Evolutionary conservation across 192 early-diverging fungal genomes (phyloP).

Genomic region (Gaertneriomyces sp.): DNA sequence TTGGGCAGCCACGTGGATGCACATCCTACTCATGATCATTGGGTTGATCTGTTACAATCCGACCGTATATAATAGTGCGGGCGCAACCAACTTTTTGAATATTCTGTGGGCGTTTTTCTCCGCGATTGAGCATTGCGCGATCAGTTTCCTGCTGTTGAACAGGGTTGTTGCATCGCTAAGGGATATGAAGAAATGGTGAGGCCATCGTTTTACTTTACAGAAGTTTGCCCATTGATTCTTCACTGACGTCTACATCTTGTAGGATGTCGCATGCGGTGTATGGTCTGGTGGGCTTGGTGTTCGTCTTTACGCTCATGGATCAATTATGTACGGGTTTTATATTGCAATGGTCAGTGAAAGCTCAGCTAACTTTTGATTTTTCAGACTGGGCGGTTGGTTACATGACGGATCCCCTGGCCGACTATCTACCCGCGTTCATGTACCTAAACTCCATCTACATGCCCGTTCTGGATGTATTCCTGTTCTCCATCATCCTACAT

Average conservation of each 20-base stretch:
- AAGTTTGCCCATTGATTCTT: too few relatives aligned
- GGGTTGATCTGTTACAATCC: background rate
- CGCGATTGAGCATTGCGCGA: conserved; percentile 9
- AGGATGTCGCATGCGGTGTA: background rate
- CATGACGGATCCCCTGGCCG: background rate
- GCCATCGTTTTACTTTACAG: too few relatives aligned
- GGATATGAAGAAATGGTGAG: too few relatives aligned
- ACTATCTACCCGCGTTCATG: background rate
- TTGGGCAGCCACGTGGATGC: background rate
- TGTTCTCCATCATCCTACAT: background rate
- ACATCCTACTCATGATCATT: too few relatives aligned
- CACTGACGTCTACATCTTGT: background rate
- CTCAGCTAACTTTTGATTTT: background rate
- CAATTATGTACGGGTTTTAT: conserved; percentile 1
- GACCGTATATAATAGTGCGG: background rate
- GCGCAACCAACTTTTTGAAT: conserved; percentile 2
- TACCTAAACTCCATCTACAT: background rate
- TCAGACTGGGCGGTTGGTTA: background rate
- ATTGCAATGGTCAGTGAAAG: background rate
- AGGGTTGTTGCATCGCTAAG: background rate
- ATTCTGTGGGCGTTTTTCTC: conserved; percentile 7
- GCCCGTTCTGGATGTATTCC: background rate
- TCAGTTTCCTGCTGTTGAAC: background rate
- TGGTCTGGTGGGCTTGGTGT: background rate
- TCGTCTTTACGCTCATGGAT: conserved; percentile 5